A percentile compares a stretch with the other conserved stretches of the same genome.
phyloP scores from a whole-genome alignment of 495 filamentous ascomycete species.

The Xylaria nigripes region DNA sequence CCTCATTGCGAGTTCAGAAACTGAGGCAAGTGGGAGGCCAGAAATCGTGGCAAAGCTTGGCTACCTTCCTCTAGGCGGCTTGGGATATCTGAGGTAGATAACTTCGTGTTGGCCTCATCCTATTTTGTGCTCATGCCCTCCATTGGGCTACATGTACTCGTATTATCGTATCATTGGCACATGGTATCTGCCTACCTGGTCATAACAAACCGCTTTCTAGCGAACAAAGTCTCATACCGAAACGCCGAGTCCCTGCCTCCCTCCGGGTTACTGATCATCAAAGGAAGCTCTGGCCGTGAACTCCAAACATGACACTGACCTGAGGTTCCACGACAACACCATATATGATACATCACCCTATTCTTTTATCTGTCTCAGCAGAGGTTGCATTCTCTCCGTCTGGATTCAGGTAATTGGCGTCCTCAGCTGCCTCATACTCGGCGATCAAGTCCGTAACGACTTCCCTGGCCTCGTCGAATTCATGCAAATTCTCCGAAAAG shows the following conservation, averaged over 20 bases:
- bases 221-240: constrained; percentile 2
- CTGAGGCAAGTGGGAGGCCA: background rate
- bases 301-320: constrained; percentile 6
- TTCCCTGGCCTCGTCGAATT: constrained; percentile 89
- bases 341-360: constrained; percentile 15
- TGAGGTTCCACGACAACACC: background rate
- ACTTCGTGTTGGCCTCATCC: background rate
- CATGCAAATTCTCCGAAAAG: constrained; percentile 80
- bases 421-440: constrained; percentile 94
- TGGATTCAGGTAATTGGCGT: constrained; percentile 73
- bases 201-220: background rate
- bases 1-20: background rate
- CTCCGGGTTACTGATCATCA: background rate
- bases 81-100: too few species aligned
- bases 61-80: background rate
- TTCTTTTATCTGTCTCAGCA: constrained; percentile 39
- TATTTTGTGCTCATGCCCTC: background rate
- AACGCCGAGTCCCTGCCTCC: constrained; percentile 4
- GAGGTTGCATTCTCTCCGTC: constrained; percentile 41
- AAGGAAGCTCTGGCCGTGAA: background rate
- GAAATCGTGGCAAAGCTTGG: background rate
- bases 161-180: constrained; percentile 5
- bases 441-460: constrained; percentile 81
- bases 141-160: background rate
- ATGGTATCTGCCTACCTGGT: constrained; percentile 9